Conservation (phyloP, 371 early-diverging fungal genomes). For the Mycotypha africana region DNA sequence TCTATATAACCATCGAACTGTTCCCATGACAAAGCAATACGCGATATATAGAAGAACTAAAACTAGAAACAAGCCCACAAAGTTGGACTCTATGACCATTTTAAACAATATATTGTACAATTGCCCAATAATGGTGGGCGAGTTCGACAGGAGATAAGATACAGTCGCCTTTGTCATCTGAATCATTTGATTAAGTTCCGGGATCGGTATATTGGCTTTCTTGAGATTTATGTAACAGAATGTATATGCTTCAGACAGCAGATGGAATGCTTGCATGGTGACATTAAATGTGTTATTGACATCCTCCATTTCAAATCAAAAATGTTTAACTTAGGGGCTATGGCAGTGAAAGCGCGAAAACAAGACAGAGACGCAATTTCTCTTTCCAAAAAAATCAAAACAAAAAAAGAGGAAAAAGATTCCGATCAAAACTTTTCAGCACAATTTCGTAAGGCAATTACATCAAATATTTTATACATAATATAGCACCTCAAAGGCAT, state of each 20-base stretch:
- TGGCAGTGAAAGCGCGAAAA: no score
- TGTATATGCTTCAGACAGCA: constrained; percentile 1
- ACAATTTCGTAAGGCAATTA: no score
- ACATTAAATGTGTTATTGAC: constrained; percentile 6
- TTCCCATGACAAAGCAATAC: constrained; percentile 6
- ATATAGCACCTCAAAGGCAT: no score
- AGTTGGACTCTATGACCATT: constrained; percentile 3
- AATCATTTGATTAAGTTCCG: constrained; percentile 12
- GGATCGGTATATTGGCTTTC: constrained; percentile 13
- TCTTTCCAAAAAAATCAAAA: no score
- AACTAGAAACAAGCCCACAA: constrained; percentile 3
- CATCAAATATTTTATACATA: no score
- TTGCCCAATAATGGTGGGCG: constrained; percentile 10
- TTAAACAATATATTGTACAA: not conserved
- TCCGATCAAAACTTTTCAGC: no score
- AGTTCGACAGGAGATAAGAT: constrained; percentile 6
- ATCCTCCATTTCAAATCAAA: no score
- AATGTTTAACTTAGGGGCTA: no score
- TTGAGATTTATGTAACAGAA: constrained; percentile 10
- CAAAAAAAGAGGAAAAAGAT: no score
- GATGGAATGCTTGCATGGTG: constrained; percentile 9
- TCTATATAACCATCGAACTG: constrained; percentile 24
- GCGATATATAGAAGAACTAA: constrained; percentile 7
- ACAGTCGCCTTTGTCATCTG: not conserved
- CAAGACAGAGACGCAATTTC: no score